A percentile compares a stretch with the other conserved stretches of the same genome.
Conservation (phyloP, 73 alveolate species). For the Tetrahymena elliotti region DNA sequence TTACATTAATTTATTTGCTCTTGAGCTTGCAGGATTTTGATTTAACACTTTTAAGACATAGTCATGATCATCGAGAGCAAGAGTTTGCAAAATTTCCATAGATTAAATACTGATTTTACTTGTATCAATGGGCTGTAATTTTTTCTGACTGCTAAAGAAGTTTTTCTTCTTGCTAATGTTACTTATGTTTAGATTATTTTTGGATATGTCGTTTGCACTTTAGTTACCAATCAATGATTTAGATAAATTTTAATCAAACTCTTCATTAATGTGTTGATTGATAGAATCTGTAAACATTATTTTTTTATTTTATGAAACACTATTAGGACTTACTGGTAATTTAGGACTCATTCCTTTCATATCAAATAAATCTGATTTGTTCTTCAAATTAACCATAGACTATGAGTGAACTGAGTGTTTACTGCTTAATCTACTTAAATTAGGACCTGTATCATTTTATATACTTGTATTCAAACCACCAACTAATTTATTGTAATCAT, state of each 20-base stretch:
- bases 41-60: background rate
- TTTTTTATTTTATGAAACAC: background rate
- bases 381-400: background rate
- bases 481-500: background rate
- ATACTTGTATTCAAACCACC: background rate
- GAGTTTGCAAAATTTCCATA: background rate
- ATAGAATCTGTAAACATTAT: background rate
- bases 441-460: background rate
- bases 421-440: background rate
- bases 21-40: background rate
- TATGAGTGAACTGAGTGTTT: background rate
- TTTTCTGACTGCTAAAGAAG: background rate
- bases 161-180: background rate
- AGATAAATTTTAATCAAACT: background rate
- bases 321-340: background rate
- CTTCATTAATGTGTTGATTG: background rate
- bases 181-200: background rate
- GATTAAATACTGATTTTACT: background rate
- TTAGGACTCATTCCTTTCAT: background rate
- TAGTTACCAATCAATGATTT: background rate
- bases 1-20: background rate
- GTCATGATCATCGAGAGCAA: background rate
- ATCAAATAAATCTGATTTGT: background rate
- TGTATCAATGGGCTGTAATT: background rate
- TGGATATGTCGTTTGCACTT: background rate